Evolutionary conservation across 2,329 filamentous ascomycete species (phyloP), one percentile per base, ranked within the genome.

Genomic region (Fusarium sp.): DNA sequence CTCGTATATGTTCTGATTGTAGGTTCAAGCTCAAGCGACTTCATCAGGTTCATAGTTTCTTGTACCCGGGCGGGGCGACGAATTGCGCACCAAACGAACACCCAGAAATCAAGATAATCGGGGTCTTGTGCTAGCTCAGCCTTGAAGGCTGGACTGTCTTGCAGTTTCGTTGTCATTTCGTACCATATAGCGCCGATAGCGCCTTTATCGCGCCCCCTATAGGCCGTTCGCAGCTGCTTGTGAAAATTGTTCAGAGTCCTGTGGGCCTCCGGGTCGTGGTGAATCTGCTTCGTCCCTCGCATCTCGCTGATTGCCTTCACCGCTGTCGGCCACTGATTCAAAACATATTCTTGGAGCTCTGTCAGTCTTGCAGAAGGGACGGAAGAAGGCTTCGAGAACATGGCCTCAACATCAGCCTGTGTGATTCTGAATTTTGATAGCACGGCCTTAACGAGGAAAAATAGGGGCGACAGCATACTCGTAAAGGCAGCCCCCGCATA

Each of bases 1-100:
- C 87, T 82, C 41, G 89, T 91, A 87, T 92, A 96, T 0, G 92
- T 91, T 71, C 82, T 85, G 57, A 90, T 73, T 9, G 85, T 89
- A 16, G 92, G 90, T 59, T 81, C 78, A 30, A 91, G 76, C 2
- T 86, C 87, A 54, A 86, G 68, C 41, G 74, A 69, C 32, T 76
- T 69, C 83, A 87, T 87, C 45, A 80, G 59, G 32, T 81, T 79
- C 72, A 85, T 78, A 6, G 76, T 78, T 55, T 81, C 78, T 50
- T 80, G 76, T 14, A 80, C 55, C 60, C 69, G 72, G n/a, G 59
- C 42, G 3, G 74, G 63, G 12, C 75, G 74, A 2, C 76, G 74
- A 4, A 79, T 55, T 9, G 78, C 78, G 57, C 82, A 83, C 76
- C 79, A 80, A 4, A 82, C 76, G 54, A 81, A 81, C 23, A 82